Evolutionary conservation across 352 stramenopile genomes (phyloP), one percentile per base, ranked within the genome.

Genomic region (Globisporangium cylindrosporum): DNA sequence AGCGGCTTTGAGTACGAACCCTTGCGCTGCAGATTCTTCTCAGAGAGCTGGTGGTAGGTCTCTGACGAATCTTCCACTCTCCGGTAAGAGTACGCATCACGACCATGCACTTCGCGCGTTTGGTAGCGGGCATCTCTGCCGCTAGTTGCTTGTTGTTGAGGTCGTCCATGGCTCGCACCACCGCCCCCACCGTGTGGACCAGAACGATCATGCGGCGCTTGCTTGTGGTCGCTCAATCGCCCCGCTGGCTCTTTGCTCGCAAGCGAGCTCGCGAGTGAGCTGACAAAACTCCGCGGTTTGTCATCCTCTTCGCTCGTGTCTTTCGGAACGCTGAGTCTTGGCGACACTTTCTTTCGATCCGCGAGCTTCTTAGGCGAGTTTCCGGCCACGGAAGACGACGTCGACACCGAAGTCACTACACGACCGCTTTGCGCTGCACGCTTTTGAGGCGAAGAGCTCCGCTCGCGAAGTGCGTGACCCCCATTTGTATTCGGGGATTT

Each of bases 261-360:
- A 10, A 82, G 64, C 1, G 76, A 80, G 22, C 78, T 66, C 7
- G 51, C 8, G 27, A 87, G 73, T 22, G 73, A 85, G 51, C 79
- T 85, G 24, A 74, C 70, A 64, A 84, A 82, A 6, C 18, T 7
- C 22, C 36, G 34, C 27, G 58, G 49, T 36, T 55, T 36, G 34
- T 49, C 63, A 10, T 54, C 36, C 24, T 32, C 66, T 24, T 55
- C 54, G 34, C 14, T 34, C 38, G 59, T 38, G 10, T 61, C 56
- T 32, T 62, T 36, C 54, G 56, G 25, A 6, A 41, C 57, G 4
- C 34, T 34, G 41, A 59, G 55, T 7, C 64, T 46, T 24, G 56
- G 29, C 4, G 29, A 46, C 41, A 25, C 34, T 54, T 70, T 70
- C 64, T 70, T 70, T 15, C 56, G 64, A 24, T 70, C 56, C 15